Evolutionary conservation across 352 stramenopile genomes (phyloP).

Genomic region (Elongisporangium undulatum): DNA sequence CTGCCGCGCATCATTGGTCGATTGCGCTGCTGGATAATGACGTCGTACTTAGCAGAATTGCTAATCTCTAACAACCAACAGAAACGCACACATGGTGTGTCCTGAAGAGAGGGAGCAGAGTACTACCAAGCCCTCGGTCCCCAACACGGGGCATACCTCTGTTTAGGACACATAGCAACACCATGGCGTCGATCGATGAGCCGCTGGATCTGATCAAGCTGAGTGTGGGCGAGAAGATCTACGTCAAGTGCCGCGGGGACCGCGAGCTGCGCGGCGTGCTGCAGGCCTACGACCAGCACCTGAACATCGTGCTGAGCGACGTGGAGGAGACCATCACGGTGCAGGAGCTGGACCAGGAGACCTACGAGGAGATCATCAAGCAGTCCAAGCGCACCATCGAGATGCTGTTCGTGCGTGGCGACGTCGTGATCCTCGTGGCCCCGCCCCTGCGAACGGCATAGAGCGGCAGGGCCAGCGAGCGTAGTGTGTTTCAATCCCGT

Average conservation of each 20-base stretch:
- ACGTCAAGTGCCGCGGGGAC: constrained; percentile 98
- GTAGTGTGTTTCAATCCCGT: background rate
- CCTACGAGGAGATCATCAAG: constrained; percentile 97
- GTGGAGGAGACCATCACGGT: constrained; percentile 98
- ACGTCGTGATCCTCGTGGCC: constrained; percentile 98
- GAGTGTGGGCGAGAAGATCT: constrained; percentile 98
- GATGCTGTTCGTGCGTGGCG: constrained; percentile 99
- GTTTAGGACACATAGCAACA: background rate
- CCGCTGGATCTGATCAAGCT: constrained; percentile 98
- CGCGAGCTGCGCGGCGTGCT: constrained; percentile 96
- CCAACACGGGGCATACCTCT: constrained; percentile 6
- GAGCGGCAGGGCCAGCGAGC: background rate
- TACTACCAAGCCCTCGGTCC: background rate
- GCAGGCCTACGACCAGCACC: constrained; percentile 98
- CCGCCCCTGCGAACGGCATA: constrained; percentile 93
- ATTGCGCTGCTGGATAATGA: constrained; percentile 1
- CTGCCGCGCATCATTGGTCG: constrained; percentile 21
- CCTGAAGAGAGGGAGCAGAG: background rate
- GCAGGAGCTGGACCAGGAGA: constrained; percentile 96
- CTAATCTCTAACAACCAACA: background rate
- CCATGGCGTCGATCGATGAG: constrained; percentile 90
- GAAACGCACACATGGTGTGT: background rate
- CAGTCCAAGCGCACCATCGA: constrained; percentile 94
- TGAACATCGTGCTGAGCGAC: constrained; percentile 98
- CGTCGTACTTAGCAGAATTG: background rate